These are phyloP conservation scores for Sugiyamaella xylanicola DNA, from an alignment of 1,139 yeast species.

Conservation along the genomic window DNA sequence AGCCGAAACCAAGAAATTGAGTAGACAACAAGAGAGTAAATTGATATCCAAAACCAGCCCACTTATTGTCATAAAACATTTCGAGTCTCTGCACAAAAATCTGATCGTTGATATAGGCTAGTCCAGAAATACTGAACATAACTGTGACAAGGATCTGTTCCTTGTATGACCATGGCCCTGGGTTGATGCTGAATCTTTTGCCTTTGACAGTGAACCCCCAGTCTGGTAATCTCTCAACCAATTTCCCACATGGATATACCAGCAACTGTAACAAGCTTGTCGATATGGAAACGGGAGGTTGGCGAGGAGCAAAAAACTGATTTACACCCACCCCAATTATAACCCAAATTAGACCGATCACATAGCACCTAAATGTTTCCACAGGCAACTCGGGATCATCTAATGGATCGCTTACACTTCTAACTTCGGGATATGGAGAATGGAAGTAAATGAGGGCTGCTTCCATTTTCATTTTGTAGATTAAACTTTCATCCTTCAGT, in stretches of 20 bases:
- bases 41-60: constrained; percentile 57
- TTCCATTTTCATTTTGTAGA: constrained; percentile 38
- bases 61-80: constrained; percentile 47
- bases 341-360: constrained; percentile 59
- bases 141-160: constrained; percentile 67
- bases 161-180: constrained; percentile 66
- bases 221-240: constrained; percentile 51
- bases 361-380: constrained; percentile 54
- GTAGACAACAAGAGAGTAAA: constrained; percentile 54
- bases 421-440: constrained; percentile 56
- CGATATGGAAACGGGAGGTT: constrained; percentile 51
- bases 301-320: constrained; percentile 59
- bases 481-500: constrained; percentile 40
- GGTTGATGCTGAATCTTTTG: constrained; percentile 49
- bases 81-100: constrained; percentile 49
- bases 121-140: constrained; percentile 47
- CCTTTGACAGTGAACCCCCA: constrained; percentile 49
- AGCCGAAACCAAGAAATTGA: constrained; percentile 63
- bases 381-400: constrained; percentile 49
- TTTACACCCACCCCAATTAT: constrained; percentile 58
- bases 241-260: constrained; percentile 53
- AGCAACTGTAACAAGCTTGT: constrained; percentile 58
- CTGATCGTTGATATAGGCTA: constrained; percentile 50
- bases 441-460: constrained; percentile 49
- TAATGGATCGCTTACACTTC: constrained; percentile 50